These are phyloP conservation scores for Zizania latifolia DNA, from an alignment of 176 grass and related monocot species.

Conservation along the genomic window DNA sequence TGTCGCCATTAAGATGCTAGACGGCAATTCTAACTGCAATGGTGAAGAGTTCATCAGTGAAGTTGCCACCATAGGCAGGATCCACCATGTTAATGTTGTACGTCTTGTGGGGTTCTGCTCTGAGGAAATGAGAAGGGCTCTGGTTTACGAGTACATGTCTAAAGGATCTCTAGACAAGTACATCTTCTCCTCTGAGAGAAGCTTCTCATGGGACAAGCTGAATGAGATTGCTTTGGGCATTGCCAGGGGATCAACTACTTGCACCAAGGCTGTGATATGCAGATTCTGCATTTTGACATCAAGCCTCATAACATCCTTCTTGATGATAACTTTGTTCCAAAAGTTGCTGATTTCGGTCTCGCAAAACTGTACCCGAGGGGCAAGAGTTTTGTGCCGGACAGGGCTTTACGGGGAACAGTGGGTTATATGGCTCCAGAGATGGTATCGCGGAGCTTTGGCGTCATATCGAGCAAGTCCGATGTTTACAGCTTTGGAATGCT, in stretches of 20 bases:
- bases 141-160: slow-evolving; percentile 47
- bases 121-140: slow-evolving; percentile 20
- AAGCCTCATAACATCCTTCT: slow-evolving; percentile 52
- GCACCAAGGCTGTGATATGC: slow-evolving; percentile 38
- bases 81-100: slow-evolving; percentile 51
- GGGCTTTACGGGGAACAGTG: slow-evolving; percentile 28
- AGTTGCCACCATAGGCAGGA: slow-evolving; percentile 43
- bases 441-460: slow-evolving; percentile 41
- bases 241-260: slow-evolving; percentile 47
- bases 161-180: slow-evolving; percentile 39
- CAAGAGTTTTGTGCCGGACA: neutral
- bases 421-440: slow-evolving; percentile 58
- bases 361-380: slow-evolving; percentile 44
- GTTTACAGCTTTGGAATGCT: slow-evolving; percentile 66
- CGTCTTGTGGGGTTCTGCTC: slow-evolving; percentile 28
- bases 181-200: slow-evolving; percentile 26
- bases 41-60: slow-evolving; percentile 65
- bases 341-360: slow-evolving; percentile 49
- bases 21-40: neutral
- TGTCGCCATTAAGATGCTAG: slow-evolving; percentile 40
- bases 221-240: slow-evolving; percentile 32
- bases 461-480: slow-evolving; percentile 34
- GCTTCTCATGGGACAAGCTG: slow-evolving; percentile 30
- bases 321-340: slow-evolving; percentile 34
- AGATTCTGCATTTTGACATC: slow-evolving; percentile 62